Conservation (phyloP, 257 asterid species). For the Solanum ossicruentum region DNA sequence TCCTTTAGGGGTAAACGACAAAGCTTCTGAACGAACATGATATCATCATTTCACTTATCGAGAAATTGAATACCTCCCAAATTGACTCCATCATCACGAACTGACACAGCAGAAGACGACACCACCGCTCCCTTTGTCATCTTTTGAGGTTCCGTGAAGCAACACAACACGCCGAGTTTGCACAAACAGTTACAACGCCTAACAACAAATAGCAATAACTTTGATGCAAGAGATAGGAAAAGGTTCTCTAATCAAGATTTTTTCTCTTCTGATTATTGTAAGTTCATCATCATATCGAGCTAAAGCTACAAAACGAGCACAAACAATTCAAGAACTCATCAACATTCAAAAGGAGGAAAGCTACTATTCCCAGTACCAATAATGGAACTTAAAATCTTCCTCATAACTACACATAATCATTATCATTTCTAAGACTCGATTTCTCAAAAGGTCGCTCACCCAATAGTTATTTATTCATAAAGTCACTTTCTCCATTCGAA, state of each 20-base stretch:
- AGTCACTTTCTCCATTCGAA: no score
- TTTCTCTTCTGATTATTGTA: neutral
- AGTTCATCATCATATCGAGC: neutral
- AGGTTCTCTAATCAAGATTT: neutral
- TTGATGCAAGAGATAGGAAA: neutral
- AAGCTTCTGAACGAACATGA: neutral
- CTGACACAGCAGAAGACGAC: neutral
- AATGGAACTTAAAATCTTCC: no score
- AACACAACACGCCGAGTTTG: neutral
- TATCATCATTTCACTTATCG: neutral
- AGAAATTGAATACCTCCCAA: neutral
- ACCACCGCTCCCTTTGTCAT: neutral
- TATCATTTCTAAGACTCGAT: neutral
- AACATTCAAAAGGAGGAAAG: neutral
- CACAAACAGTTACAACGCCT: neutral
- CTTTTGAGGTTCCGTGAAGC: neutral
- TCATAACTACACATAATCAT: neutral
- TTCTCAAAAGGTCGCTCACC: no score
- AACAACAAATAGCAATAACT: neutral
- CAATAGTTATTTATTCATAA: no score
- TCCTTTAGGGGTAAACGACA: neutral
- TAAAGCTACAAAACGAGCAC: neutral
- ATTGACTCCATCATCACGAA: neutral
- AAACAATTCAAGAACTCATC: neutral
- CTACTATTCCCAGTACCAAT: neutral